These are phyloP conservation scores for Datisca glomerata DNA, from an alignment of 306 rosid species.

Conservation along the genomic window DNA sequence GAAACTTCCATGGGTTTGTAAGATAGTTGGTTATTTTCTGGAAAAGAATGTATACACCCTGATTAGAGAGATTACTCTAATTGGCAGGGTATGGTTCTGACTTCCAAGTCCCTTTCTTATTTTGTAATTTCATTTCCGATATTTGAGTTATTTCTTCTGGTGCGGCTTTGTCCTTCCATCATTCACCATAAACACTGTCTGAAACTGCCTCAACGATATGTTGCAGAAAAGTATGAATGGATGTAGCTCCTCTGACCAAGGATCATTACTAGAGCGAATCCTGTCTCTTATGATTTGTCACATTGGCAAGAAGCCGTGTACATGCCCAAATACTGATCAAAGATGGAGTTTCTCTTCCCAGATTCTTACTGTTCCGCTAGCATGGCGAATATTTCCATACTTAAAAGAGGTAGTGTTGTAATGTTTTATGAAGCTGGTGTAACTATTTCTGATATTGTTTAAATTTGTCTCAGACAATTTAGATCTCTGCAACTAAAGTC, in stretches of 20 bases:
- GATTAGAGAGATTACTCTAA: conserved; percentile 61
- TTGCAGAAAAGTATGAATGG: conserved; percentile 41
- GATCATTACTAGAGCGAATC: conserved; percentile 60
- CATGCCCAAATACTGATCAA: conserved; percentile 45
- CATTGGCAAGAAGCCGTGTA: conserved; percentile 64
- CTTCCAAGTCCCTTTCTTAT: not conserved
- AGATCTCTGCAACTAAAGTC: not conserved
- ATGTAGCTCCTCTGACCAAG: conserved; percentile 21
- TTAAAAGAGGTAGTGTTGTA: conserved; percentile 68
- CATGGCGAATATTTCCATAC: conserved; percentile 72
- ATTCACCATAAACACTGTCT: conserved; percentile 5
- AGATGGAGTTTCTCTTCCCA: conserved; percentile 76
- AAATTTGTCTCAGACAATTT: too few relatives aligned
- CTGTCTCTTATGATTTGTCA: conserved; percentile 53
- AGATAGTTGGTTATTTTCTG: conserved; percentile 49
- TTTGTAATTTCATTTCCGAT: not conserved
- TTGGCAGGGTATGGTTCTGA: conserved; percentile 50
- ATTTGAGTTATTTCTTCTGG: not conserved
- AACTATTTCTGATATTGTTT: too few relatives aligned
- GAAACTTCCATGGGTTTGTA: conserved; percentile 84
- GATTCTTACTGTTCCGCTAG: conserved; percentile 77
- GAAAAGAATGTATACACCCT: conserved; percentile 52
- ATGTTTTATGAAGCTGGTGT: too few relatives aligned
- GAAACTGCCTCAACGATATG: conserved; percentile 17
- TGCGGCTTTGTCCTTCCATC: conserved; percentile 8